These are phyloP conservation scores for Cyberlindnera subsufficiens DNA, from an alignment of 805 yeast genomes.

Conservation along the genomic window DNA sequence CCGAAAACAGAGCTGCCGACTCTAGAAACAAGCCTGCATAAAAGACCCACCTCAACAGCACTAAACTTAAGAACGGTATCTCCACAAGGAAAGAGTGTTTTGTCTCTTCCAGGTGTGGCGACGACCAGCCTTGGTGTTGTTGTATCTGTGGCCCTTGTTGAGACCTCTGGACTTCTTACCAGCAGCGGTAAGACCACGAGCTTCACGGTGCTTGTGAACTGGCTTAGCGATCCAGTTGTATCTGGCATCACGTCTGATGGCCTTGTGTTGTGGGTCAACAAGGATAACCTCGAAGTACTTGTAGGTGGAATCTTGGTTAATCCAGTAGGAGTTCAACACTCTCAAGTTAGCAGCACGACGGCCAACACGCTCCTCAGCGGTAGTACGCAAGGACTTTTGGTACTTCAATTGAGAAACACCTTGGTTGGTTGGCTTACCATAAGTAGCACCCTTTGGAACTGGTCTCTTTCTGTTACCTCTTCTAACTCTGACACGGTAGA, in stretches of 20 bases:
- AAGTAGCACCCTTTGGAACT: slow-evolving; percentile 99
- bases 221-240: slow-evolving; percentile 99
- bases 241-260: slow-evolving; percentile 97
- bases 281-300: slow-evolving; percentile 98
- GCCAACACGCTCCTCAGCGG: slow-evolving; percentile 99
- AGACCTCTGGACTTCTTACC: slow-evolving; percentile 99
- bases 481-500: slow-evolving; percentile 98
- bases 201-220: slow-evolving; percentile 99
- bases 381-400: slow-evolving; percentile 96
- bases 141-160: slow-evolving; percentile 99
- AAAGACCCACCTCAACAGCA: neutral
- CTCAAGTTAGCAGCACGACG: slow-evolving; percentile 98
- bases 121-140: slow-evolving; percentile 98
- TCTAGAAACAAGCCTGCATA: neutral
- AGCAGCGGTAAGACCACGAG: slow-evolving; percentile 96
- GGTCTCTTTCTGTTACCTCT: slow-evolving; percentile 99
- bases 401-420: slow-evolving; percentile 99
- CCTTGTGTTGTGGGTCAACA: slow-evolving; percentile 97
- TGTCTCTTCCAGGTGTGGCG: slow-evolving; percentile 99
- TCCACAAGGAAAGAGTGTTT: slow-evolving; percentile 98
- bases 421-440: slow-evolving; percentile 99
- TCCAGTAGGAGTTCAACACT: slow-evolving; percentile 99
- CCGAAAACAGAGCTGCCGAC: too few relatives aligned
- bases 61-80: slow-evolving; percentile 64
- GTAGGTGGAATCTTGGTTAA: slow-evolving; percentile 99